Base-by-base conservation (phyloP, 2,329 filamentous ascomycete species). In the Fusarium tricinctum region DNA sequence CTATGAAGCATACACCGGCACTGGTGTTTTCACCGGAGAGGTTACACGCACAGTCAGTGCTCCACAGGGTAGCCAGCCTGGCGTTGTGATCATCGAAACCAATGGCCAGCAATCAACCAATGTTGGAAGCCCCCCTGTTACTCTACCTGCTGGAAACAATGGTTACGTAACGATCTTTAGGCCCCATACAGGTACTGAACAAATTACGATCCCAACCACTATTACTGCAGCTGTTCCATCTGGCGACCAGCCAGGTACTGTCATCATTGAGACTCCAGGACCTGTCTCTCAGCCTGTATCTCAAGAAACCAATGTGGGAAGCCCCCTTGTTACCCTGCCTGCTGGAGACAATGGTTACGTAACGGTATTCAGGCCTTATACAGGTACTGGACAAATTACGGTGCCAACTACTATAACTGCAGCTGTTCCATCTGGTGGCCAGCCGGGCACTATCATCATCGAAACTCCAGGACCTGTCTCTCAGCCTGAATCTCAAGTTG, bases 301-400 rank as follows among this genome's bases (percentile, higher is more conserved):
- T n/a, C n/a, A 30, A 17, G 42, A 30, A 32, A 26, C 15, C n/a
- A 57, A 20, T 22, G 45, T 50, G 28, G 28, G 44, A 6, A 56
- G n/a, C 13, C 22, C 46, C 12, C 45, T 40, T 13, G 46, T 51
- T 2, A 58, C 53, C 3, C 22, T 42, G 2, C n/a, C 58, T 15
- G 38, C 63, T 12, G 63, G 50, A 5, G 62, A 66, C 8, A 46
- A 51, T 28, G 23, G 56, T 3, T 68, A 69, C 17, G 51, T 69
- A 19, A 69, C 66, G 1, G 38, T 68, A 5, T 68, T 57, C 35
- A 61, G 65, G 28, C 65, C 65, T n/a, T 45, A 69, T 35, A 66
- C 65, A 19, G 66, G 66, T 15, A 40, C 54, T 8, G 65, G 40
- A n/a, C n/a, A n/a, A n/a, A n/a, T n/a, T n/a, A n/a, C n/a, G n/a